Evolutionary conservation across 169 alveolate genomes (phyloP), one percentile per base, ranked within the genome.

Genomic region (Eimeria tenella): DNA sequence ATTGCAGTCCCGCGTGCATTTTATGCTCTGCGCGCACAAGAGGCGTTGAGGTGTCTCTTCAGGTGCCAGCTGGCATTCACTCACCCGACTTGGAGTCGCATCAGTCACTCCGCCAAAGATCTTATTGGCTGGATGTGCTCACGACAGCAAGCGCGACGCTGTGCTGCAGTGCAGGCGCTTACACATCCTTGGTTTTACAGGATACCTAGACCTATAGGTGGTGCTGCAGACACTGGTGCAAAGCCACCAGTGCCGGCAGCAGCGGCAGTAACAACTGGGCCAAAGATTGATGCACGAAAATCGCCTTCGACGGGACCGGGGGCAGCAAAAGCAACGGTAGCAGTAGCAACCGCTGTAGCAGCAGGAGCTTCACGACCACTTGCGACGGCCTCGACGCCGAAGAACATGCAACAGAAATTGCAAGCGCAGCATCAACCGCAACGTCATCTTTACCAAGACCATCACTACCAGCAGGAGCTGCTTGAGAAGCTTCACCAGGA

Each of bases 141-240:
- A 82, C 96, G 95, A 81, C 96, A 95, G 93, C 97, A 97, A 17
- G 96, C 96, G 58, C 95, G 94, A 52, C 86, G 98, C 55, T 97
- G 98, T 90, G 93, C 97, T n/a, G 98, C 98, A 3, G 94, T 96
- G 23, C 97, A 96, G 87, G 98, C 98, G 8, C 94, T 97, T 60
- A 96, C 97, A 4, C 98, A 97, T 71, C 97, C 97, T n/a, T 97
- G 98, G 98, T 97, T 97, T 70, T 53, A 93, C 56, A 49, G 56
- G 55, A 81, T 93, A 21, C 60, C n/a, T 23, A 21, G 79, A 50
- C 92, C 92, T 3, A 62, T 84, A 15, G 25, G 42, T 63, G 25
- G 42, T 63, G 42, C 74, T 63, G 74, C 25, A 63, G 74, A 8
- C 1, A 63, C 17, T 19, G 17, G 9, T 13, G 74, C 74, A 63